A percentile compares a stretch with the other conserved stretches of the same genome.
These are phyloP conservation scores for Sarcodon aspratus DNA, from an alignment of 768 basidiomycete genomes.

Conservation along the genomic window DNA sequence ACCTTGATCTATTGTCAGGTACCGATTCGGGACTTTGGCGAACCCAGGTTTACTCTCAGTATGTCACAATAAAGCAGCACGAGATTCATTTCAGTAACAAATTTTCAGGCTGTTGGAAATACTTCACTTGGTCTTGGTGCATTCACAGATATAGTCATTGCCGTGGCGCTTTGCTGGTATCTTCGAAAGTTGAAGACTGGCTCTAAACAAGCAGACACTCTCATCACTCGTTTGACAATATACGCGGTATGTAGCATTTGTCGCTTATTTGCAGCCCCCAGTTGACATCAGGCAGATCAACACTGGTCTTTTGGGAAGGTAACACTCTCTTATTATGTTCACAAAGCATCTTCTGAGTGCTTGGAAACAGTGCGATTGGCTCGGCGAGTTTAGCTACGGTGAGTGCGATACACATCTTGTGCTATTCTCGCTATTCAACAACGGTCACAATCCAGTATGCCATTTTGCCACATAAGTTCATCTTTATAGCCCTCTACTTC, in stretches of 20 bases:
- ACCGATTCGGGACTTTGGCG: neutral
- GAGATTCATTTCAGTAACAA: neutral
- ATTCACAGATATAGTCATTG: constrained; percentile 38
- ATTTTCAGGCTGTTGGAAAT: constrained; percentile 31
- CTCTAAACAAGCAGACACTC: constrained; percentile 34
- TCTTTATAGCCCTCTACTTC: constrained; percentile 53
- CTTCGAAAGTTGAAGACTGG: constrained; percentile 42
- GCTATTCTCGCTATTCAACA: no score
- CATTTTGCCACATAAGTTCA: constrained; percentile 38
- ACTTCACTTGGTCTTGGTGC: constrained; percentile 38
- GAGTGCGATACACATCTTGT: constrained; percentile 9
- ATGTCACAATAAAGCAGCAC: neutral
- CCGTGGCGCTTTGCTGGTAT: constrained; percentile 40
- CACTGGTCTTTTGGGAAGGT: constrained; percentile 56
- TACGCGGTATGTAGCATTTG: constrained; percentile 25
- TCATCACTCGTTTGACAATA: constrained; percentile 44
- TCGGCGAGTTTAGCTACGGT: constrained; percentile 47
- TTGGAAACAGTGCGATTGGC: constrained; percentile 27
- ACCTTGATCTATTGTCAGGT: neutral
- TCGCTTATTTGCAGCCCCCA: neutral
- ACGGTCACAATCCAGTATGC: constrained; percentile 25
- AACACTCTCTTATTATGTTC: constrained; percentile 2
- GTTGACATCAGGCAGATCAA: constrained; percentile 21
- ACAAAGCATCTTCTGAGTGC: neutral
- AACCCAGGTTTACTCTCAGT: neutral